Base-by-base conservation (phyloP, 805 yeast species). In the Kregervanrija delftensis region DNA sequence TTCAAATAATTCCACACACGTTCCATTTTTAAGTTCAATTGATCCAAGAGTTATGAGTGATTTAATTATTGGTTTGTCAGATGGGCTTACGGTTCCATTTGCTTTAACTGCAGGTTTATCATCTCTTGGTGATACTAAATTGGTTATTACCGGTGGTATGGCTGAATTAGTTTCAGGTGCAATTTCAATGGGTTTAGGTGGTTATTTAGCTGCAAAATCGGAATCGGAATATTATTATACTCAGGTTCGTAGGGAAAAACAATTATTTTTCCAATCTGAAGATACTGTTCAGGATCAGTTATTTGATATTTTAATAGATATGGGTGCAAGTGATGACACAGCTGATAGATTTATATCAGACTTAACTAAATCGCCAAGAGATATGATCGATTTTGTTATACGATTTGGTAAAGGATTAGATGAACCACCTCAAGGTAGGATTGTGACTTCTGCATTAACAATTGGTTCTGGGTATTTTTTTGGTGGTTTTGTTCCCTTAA, bases 101-200 rank as follows among this genome's bases (percentile, higher is more conserved):
- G 99, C 99, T 2, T 74, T 93, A 54, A 93, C 98, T 1, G 98
- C 99, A 0, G 99, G 98, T 40, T 74, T 91, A 45, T 84, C 96
- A 1, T 83, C 95, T 1, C 74, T 91, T 43, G 99, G 99, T 43
- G 86, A 87, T 63, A 71, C 96, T 13, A 84, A 78, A 62, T 75
- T 91, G 51, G 99, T 91, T 42, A 89, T 91, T 49, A 89, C 98
- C 28, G 99, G 98, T 73, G 99, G 98, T 17, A 78, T 91, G 76
- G 98, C 98, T 9, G 99, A 91, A 69, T 77, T 91, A 54, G 95
- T 91, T 3, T 86, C 96, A 5, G 99, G 99, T 40, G 95, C 98
- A 38, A 90, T 91, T 43, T 85, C 96, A 30, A 91, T 91, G 99
- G 98, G 99, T 8, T 77, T 91, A 44, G 99, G 99, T 47, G 99